Evolutionary conservation across 2,329 filamentous ascomycete species (phyloP).

Genomic region (Aspergillus transmontanensis): DNA sequence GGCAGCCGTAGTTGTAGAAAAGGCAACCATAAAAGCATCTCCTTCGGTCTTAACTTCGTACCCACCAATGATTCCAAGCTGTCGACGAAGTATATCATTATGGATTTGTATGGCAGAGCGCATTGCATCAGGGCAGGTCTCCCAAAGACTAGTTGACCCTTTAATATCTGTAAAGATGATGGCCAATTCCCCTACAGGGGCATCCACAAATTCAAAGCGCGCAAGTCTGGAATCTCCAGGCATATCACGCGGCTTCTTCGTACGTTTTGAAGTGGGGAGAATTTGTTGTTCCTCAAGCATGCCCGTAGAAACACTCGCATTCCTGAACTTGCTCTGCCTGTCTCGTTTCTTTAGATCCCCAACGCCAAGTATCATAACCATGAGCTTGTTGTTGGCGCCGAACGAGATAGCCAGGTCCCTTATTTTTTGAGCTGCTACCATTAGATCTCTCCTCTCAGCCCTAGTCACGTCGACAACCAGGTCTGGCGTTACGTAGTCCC

Average conservation of each 20-base stretch:
- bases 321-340: slow-evolving; percentile 67
- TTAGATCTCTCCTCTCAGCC: slow-evolving; percentile 83
- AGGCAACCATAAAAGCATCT: slow-evolving; percentile 99
- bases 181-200: slow-evolving; percentile 85
- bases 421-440: slow-evolving; percentile 92
- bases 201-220: slow-evolving; percentile 86
- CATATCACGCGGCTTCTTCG: slow-evolving; percentile 59
- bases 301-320: slow-evolving; percentile 82
- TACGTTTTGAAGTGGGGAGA: slow-evolving; percentile 64
- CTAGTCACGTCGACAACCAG: slow-evolving; percentile 90
- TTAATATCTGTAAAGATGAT: slow-evolving; percentile 99
- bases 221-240: slow-evolving; percentile 84
- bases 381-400: slow-evolving; percentile 90
- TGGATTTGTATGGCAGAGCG: slow-evolving; percentile 94
- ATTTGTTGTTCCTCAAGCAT: slow-evolving; percentile 64
- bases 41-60: slow-evolving; percentile 99
- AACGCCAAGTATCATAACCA: slow-evolving; percentile 98
- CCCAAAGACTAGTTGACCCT: slow-evolving; percentile 94
- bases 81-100: slow-evolving; percentile 94
- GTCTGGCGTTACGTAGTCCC: slow-evolving; percentile 90
- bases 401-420: slow-evolving; percentile 95
- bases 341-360: slow-evolving; percentile 86
- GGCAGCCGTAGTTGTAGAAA: slow-evolving; percentile 92
- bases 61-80: slow-evolving; percentile 88
- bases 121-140: slow-evolving; percentile 94